Conservation (phyloP, 2,329 filamentous ascomycete species). For the Sclerotinia sclerotiorum region DNA sequence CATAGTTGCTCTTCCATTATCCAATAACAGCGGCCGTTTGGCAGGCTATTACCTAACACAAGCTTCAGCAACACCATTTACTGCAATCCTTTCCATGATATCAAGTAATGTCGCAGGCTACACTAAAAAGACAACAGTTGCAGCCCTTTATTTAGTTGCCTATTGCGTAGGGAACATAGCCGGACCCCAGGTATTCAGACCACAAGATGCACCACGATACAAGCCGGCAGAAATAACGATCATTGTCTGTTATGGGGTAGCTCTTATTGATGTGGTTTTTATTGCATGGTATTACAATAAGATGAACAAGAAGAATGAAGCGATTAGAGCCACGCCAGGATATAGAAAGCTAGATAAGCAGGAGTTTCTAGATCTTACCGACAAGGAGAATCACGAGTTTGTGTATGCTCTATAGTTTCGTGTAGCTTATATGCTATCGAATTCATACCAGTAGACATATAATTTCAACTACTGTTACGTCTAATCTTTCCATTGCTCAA, state of each 20-base stretch:
- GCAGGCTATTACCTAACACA: conserved; percentile 49
- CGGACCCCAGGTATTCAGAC: conserved; percentile 44
- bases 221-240: conserved; percentile 47
- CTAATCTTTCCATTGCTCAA: not conserved
- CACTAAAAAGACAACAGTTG: conserved; percentile 51
- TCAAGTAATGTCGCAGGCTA: conserved; percentile 50
- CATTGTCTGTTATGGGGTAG: conserved; percentile 41
- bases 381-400: conserved; percentile 40
- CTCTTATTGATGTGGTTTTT: conserved; percentile 31
- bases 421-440: not conserved
- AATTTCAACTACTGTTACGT: not conserved
- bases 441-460: not conserved
- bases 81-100: conserved; percentile 40
- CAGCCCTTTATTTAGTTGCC: conserved; percentile 47
- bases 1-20: conserved; percentile 42
- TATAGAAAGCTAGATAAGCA: conserved; percentile 38
- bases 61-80: conserved; percentile 55
- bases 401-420: conserved; percentile 36
- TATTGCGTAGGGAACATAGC: conserved; percentile 57
- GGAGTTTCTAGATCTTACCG: conserved; percentile 40
- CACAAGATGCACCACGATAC: conserved; percentile 49
- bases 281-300: conserved; percentile 35
- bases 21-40: conserved; percentile 43
- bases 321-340: conserved; percentile 29
- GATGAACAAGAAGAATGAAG: conserved; percentile 36